Evolutionary conservation across 202 grass and related monocot species (phyloP), one percentile per base, ranked within the genome.

Genomic region (Panicum hallii): DNA sequence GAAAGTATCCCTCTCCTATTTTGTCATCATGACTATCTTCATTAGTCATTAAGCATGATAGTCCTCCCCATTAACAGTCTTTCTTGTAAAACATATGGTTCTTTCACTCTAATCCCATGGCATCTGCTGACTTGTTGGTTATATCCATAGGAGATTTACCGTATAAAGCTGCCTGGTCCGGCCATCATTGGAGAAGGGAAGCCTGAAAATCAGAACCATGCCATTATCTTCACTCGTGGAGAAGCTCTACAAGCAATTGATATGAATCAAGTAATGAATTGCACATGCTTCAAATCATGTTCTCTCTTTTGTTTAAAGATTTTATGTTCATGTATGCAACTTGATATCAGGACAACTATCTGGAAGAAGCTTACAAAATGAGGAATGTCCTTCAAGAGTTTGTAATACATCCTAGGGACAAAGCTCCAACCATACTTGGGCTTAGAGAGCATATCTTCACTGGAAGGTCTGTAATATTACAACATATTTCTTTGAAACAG

Each of bases 301-400:
- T 30, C 3, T 56, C 10, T 40, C 30, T 61, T 74, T 17, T 70
- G 2, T 41, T 38, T 41, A 75, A 83, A 86, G 6, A 62, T 56
- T 69, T 47, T 72, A 6, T 72, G 23, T 72, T 70, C 34, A 82
- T 48, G 64, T 85, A 82, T 45, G 26, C 23, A 55, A 56, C 12
- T 32, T 88, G 38, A 12, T 86, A 72, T 73, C 56, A 98, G 96
- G 96, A 95, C 72, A 98, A 93, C 55, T 98, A 98, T 92, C 64
- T 98, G 75, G 96, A 98, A 92, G 96, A 98, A 90, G 96, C 96
- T 48, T 94, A 94, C 84, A 98, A 98, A 89, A 98, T 95, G 91
- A 93, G 96, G 90, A 98, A 98, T 83, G 81, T 95, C 68, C 88
- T 98, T 86, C 91, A 98, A 92, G 96, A 98, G 82, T 98, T 98